Evolutionary conservation across 257 asterid genomes (phyloP).

Genomic region (Capsicum pubescens): DNA sequence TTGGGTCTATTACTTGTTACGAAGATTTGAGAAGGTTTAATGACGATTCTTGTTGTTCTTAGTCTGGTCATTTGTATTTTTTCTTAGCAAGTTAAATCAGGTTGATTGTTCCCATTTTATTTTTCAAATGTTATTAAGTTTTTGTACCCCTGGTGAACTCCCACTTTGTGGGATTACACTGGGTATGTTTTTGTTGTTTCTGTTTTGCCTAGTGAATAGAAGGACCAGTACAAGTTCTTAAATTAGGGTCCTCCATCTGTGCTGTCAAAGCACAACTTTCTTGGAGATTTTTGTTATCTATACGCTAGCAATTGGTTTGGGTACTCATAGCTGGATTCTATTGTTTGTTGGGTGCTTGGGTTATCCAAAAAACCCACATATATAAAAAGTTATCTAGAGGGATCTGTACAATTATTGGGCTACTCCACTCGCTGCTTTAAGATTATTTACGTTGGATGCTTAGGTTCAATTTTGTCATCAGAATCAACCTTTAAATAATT

Average conservation of each 20-base stretch:
- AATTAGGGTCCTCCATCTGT: background rate
- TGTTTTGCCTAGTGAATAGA: background rate
- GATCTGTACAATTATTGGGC: background rate
- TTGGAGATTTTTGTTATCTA: constrained; percentile 17
- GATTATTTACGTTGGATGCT: background rate
- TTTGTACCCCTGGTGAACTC: background rate
- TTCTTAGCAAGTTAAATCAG: background rate
- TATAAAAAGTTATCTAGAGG: background rate
- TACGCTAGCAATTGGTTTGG: background rate
- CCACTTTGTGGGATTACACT: background rate
- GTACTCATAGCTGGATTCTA: constrained; percentile 13
- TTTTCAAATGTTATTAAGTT: background rate
- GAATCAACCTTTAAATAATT: background rate
- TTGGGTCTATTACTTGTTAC: constrained; percentile 14
- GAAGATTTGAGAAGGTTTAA: background rate
- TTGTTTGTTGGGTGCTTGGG: background rate
- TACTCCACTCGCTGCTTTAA: background rate
- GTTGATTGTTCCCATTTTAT: background rate
- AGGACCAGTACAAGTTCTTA: background rate
- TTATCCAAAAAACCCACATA: background rate
- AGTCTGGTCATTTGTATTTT: background rate
- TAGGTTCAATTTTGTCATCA: background rate
- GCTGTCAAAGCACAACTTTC: background rate
- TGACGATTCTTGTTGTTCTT: constrained; percentile 12
- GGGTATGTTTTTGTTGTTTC: background rate